These are phyloP conservation scores for Fusarium brachygibbosum DNA, from an alignment of 2,329 filamentous ascomycete genomes.

Conservation along the genomic window DNA sequence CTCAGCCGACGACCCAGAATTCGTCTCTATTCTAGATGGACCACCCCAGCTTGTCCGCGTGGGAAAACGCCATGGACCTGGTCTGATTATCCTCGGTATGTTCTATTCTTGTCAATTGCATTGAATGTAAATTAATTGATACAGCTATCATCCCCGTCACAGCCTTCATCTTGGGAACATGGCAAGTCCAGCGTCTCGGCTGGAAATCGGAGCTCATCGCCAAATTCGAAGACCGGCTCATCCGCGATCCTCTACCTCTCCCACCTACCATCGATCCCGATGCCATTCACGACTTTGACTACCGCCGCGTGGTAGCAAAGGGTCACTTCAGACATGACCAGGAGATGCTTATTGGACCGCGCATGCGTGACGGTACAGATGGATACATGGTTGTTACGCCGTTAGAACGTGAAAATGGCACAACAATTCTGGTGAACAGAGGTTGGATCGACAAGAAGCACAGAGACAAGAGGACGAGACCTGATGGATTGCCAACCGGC, in stretches of 20 bases:
- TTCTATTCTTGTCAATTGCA: not conserved
- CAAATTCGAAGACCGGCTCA: constrained; percentile 90
- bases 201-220: constrained; percentile 97
- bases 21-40: constrained; percentile 88
- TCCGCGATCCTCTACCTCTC: constrained; percentile 86
- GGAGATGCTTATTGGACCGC: constrained; percentile 96
- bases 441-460: constrained; percentile 91
- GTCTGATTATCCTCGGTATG: constrained; percentile 81
- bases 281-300: constrained; percentile 92
- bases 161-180: constrained; percentile 89
- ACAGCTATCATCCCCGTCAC: constrained; percentile 88
- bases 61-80: constrained; percentile 80
- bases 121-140: not conserved
- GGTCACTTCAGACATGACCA: constrained; percentile 86
- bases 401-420: constrained; percentile 76
- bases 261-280: constrained; percentile 84
- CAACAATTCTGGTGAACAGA: constrained; percentile 86
- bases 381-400: constrained; percentile 94
- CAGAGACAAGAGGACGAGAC: constrained; percentile 73
- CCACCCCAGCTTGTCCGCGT: constrained; percentile 84
- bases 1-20: constrained; percentile 79
- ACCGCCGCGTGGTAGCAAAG: constrained; percentile 81
- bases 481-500: constrained; percentile 74
- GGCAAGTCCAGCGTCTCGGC: constrained; percentile 92
- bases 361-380: constrained; percentile 88